Percentiles rank a stretch among this genome's conserved stretches.
These are phyloP conservation scores for Euphorbia tirucalli DNA, from an alignment of 345 rosid species.

Conservation along the genomic window DNA sequence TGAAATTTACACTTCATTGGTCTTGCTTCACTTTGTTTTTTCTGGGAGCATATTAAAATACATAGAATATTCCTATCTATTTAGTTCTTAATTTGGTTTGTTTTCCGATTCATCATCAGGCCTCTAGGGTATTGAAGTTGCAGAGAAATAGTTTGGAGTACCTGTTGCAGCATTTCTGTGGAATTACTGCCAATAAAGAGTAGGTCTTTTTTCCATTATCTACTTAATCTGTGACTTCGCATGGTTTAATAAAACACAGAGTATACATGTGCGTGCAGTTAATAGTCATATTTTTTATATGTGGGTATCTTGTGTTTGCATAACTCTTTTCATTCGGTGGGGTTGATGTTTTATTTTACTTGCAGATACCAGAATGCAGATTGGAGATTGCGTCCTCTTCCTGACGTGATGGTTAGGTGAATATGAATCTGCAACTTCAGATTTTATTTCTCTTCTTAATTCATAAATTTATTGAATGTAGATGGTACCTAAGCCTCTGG, in stretches of 20 bases:
- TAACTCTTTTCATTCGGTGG: neutral
- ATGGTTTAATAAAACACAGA: neutral
- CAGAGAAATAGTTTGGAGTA: conserved; percentile 87
- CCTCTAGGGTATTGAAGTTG: conserved; percentile 82
- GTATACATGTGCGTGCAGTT: neutral
- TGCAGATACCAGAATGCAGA: conserved; percentile 95
- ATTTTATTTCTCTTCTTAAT: neutral
- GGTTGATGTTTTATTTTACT: conserved; percentile 27
- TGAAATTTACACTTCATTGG: neutral
- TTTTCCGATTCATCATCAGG: conserved; percentile 41
- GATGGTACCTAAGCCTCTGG: neutral
- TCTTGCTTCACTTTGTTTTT: neutral
- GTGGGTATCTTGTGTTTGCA: neutral
- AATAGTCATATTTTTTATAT: neutral
- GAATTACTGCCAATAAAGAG: conserved; percentile 87
- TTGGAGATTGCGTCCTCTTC: conserved; percentile 96
- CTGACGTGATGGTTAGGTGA: conserved; percentile 79
- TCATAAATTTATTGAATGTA: neutral
- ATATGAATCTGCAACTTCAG: neutral
- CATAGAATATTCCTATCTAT: neutral
- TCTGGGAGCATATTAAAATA: neutral
- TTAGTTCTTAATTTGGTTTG: neutral
- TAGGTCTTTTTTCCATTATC: conserved; percentile 29
- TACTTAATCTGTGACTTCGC: conserved; percentile 8
- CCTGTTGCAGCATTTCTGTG: conserved; percentile 73